These are phyloP conservation scores for Solanum chmielewskii DNA, from an alignment of 257 asterid genomes.

Conservation along the genomic window DNA sequence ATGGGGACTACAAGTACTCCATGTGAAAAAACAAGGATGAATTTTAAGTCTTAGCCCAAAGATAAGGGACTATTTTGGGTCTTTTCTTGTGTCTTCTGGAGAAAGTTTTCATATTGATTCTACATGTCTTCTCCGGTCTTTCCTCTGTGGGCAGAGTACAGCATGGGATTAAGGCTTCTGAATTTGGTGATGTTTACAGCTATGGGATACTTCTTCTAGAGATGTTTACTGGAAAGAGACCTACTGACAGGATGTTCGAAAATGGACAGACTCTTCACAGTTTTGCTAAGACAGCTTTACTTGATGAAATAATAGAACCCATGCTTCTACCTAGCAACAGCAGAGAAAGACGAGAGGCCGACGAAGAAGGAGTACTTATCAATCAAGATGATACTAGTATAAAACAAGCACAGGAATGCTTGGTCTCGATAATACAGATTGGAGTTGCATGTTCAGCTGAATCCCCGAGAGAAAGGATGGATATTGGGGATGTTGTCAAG, in stretches of 20 bases:
- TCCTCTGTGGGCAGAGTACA: not conserved
- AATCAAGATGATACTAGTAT: not conserved
- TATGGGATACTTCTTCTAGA: slow-evolving; percentile 10
- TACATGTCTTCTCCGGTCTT: not conserved
- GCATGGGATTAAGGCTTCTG: not conserved
- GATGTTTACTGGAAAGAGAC: slow-evolving; percentile 13
- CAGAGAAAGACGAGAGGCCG: not conserved
- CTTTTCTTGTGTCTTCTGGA: not conserved
- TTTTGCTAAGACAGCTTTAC: not conserved
- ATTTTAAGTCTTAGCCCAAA: not conserved
- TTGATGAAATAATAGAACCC: slow-evolving; percentile 9
- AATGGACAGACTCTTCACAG: slow-evolving; percentile 2
- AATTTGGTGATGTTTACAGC: not conserved
- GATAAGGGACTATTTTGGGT: not conserved
- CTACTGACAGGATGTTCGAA: slow-evolving; percentile 3
- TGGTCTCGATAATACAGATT: not conserved
- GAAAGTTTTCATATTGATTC: not conserved
- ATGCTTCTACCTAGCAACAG: not conserved
- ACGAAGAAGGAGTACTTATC: not conserved
- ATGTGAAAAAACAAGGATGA: not conserved
- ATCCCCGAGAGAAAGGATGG: not conserved
- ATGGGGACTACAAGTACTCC: not conserved
- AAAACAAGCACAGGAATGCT: not conserved
- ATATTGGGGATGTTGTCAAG: not conserved
- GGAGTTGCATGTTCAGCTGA: not conserved